Evolutionary conservation across 2,329 filamentous ascomycete genomes (phyloP).

Genomic region (Colletotrichum paranaense): DNA sequence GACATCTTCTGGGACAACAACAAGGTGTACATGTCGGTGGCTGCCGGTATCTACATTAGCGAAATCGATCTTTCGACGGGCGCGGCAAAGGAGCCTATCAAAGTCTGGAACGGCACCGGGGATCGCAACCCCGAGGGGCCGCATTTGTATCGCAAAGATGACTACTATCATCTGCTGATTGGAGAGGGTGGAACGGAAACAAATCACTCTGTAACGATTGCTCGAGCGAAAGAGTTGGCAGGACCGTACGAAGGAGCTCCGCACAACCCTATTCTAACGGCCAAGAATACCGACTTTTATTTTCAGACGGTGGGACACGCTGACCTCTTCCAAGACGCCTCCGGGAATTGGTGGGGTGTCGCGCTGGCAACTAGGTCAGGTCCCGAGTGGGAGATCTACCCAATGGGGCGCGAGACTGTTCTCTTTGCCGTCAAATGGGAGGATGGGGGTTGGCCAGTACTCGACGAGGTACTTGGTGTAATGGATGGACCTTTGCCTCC

Average conservation of each 20-base stretch:
- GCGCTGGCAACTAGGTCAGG: slow-evolving; percentile 58
- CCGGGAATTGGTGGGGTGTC: slow-evolving; percentile 64
- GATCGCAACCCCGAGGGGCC: slow-evolving; percentile 60
- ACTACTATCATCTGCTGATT: slow-evolving; percentile 63
- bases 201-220: slow-evolving; percentile 55
- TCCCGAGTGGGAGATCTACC: slow-evolving; percentile 53
- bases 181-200: slow-evolving; percentile 62
- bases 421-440: slow-evolving; percentile 61
- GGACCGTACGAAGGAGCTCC: slow-evolving; percentile 56
- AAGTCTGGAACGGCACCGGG: slow-evolving; percentile 58
- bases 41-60: slow-evolving; percentile 43
- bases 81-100: slow-evolving; percentile 43
- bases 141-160: slow-evolving; percentile 62
- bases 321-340: slow-evolving; percentile 55
- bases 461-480: slow-evolving; percentile 53
- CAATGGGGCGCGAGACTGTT: slow-evolving; percentile 66
- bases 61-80: slow-evolving; percentile 50
- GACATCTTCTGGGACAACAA: slow-evolving; percentile 64
- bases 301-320: slow-evolving; percentile 58
- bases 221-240: slow-evolving; percentile 49
- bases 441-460: slow-evolving; percentile 59
- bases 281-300: slow-evolving; percentile 48
- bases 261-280: slow-evolving; percentile 58
- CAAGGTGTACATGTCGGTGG: slow-evolving; percentile 50
- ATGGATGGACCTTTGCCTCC: slow-evolving; percentile 56